These are phyloP conservation scores for Elongisporangium senticosum DNA, from an alignment of 352 stramenopile species.

Conservation along the genomic window DNA sequence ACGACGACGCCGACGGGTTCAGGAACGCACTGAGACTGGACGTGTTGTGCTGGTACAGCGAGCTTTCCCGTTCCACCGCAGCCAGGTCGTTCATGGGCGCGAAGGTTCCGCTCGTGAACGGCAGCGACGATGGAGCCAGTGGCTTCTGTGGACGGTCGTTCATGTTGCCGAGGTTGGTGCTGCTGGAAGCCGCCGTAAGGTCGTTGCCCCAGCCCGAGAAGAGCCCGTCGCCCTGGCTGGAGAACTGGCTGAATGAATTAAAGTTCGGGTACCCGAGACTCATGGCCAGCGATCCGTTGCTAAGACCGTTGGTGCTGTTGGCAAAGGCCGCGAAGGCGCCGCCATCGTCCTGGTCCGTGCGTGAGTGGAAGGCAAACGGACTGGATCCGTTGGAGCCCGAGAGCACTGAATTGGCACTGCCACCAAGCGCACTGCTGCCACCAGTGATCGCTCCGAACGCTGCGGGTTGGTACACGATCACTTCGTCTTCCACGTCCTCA, in stretches of 20 bases:
- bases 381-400: conserved; percentile 2
- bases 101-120: conserved; percentile 18
- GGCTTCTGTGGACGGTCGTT: conserved; percentile 1
- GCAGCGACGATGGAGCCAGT: conserved; percentile 4
- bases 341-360: not conserved
- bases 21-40: conserved; percentile 78
- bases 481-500: conserved; percentile 82
- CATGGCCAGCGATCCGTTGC: conserved; percentile 29
- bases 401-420: conserved; percentile 13
- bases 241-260: conserved; percentile 47
- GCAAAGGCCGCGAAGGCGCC: conserved; percentile 6
- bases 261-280: conserved; percentile 61
- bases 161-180: conserved; percentile 9
- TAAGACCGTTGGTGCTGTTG: conserved; percentile 1
- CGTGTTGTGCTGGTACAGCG: conserved; percentile 59
- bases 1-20: conserved; percentile 16
- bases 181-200: conserved; percentile 5
- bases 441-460: conserved; percentile 20
- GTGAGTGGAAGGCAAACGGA: conserved; percentile 10
- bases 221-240: conserved; percentile 26
- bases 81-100: conserved; percentile 60
- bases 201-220: conserved; percentile 50
- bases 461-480: conserved; percentile 77
- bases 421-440: conserved; percentile 28
- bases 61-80: conserved; percentile 59